phyloP scores from a whole-genome alignment of 2,329 filamentous ascomycete genomes.

The Corinectria fuckeliana region DNA sequence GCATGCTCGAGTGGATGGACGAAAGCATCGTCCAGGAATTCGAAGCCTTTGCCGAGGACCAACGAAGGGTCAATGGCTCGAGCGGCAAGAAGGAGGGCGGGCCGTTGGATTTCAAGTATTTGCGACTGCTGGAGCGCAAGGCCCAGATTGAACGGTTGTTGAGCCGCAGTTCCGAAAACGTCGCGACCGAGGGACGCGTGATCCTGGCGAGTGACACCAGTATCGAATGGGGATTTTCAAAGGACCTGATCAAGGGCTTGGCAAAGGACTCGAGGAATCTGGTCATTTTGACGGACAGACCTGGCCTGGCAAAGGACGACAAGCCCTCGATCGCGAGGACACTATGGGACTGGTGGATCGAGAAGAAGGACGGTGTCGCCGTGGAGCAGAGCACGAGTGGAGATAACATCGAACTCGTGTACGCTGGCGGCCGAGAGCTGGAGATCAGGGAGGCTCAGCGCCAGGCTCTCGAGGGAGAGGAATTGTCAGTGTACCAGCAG shows the following conservation, averaged over 20 bases:
- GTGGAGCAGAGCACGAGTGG: conserved; percentile 61
- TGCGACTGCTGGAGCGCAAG: conserved; percentile 82
- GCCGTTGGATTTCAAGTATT: conserved; percentile 88
- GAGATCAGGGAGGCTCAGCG: conserved; percentile 67
- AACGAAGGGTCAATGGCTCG: conserved; percentile 53
- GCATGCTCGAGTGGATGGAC: conserved; percentile 99
- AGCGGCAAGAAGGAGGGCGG: conserved; percentile 64
- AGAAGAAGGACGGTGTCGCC: conserved; percentile 68
- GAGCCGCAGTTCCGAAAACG: conserved; percentile 52
- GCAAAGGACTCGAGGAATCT: conserved; percentile 81
- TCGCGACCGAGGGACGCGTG: conserved; percentile 65
- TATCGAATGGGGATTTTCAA: conserved; percentile 94
- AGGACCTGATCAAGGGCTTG: conserved; percentile 75
- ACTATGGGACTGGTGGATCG: conserved; percentile 82
- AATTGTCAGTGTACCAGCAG: conserved; percentile 85
- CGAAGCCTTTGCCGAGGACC: conserved; percentile 69
- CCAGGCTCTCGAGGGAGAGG: conserved; percentile 73
- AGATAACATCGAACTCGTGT: conserved; percentile 70
- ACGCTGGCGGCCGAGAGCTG: conserved; percentile 68
- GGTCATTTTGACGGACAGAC: conserved; percentile 83
- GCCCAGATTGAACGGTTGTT: conserved; percentile 77
- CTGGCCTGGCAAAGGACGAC: conserved; percentile 48
- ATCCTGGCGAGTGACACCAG: conserved; percentile 91
- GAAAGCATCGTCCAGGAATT: conserved; percentile 93
- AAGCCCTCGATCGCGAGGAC: conserved; percentile 71